Conservation (phyloP, 2,329 filamentous ascomycete genomes). For the Beauveria brongniartii region DNA sequence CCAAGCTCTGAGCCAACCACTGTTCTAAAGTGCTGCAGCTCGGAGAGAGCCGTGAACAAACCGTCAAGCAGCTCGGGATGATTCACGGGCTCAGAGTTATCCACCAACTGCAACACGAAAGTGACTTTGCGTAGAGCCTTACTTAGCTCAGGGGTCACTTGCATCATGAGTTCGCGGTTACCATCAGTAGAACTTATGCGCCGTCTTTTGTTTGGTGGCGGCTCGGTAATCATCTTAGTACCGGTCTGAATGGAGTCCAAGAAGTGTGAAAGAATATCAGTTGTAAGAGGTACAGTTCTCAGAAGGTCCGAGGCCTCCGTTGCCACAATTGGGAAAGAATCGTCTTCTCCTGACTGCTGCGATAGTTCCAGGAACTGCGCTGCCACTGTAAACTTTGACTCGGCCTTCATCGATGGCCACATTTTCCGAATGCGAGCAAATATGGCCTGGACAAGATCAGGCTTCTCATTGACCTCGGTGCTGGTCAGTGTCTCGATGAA, state of each 20-base stretch:
- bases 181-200: conserved; percentile 68
- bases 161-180: conserved; percentile 49
- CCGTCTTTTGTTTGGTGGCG: conserved; percentile 69
- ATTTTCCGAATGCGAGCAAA: conserved; percentile 63
- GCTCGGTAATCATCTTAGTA: conserved; percentile 62
- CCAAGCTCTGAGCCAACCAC: conserved; percentile 79
- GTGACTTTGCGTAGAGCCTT: conserved; percentile 68
- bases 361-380: conserved; percentile 55
- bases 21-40: conserved; percentile 76
- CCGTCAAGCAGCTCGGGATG: conserved; percentile 70
- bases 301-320: conserved; percentile 64
- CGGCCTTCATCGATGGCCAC: conserved; percentile 64
- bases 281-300: conserved; percentile 63
- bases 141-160: conserved; percentile 57
- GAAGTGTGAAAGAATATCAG: conserved; percentile 62
- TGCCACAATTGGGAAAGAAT: conserved; percentile 32
- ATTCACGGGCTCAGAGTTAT: conserved; percentile 65
- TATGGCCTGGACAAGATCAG: conserved; percentile 52
- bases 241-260: conserved; percentile 66
- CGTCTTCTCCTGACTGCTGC: conserved; percentile 32
- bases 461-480: conserved; percentile 28
- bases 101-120: conserved; percentile 80
- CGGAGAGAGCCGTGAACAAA: conserved; percentile 77
- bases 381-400: conserved; percentile 51
- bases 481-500: conserved; percentile 41